A percentile compares a stretch with the other conserved stretches of the same genome.
Evolutionary conservation across 192 early-diverging fungal species (phyloP).

Genomic region (Lobosporangium transversale): DNA sequence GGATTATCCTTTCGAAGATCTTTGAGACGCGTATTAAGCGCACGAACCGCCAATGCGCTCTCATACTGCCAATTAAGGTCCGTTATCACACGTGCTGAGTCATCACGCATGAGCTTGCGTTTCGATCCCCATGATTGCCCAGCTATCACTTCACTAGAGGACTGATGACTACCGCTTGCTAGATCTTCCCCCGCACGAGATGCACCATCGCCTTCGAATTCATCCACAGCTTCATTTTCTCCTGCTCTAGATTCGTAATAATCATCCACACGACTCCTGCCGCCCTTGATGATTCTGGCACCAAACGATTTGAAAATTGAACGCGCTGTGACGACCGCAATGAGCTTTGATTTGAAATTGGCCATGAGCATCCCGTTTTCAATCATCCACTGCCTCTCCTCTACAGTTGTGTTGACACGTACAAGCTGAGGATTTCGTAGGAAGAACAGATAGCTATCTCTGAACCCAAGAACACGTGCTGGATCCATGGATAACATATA

Average conservation of each 20-base stretch:
- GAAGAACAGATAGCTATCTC: slow-evolving; percentile 96
- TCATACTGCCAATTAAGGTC: slow-evolving; percentile 65
- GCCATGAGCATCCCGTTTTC: slow-evolving; percentile 68
- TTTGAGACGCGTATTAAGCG: slow-evolving; percentile 61
- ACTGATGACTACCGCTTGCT: too few relatives aligned
- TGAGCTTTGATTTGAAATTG: slow-evolving; percentile 71
- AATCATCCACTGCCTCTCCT: slow-evolving; percentile 78
- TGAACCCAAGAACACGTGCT: slow-evolving; percentile 80
- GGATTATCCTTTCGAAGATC: slow-evolving; percentile 54
- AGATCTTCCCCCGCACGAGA: slow-evolving; percentile 27
- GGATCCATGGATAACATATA: slow-evolving; percentile 94
- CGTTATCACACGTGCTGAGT: slow-evolving; percentile 18
- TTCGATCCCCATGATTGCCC: too few relatives aligned
- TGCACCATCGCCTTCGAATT: slow-evolving; percentile 26
- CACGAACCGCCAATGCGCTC: slow-evolving; percentile 58
- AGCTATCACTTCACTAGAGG: too few relatives aligned
- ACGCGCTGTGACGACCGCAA: slow-evolving; percentile 78
- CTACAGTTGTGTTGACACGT: slow-evolving; percentile 78
- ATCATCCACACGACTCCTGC: slow-evolving; percentile 69
- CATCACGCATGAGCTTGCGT: slow-evolving; percentile 27
- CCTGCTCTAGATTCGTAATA: slow-evolving; percentile 69
- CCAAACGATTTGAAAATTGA: slow-evolving; percentile 80
- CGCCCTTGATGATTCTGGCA: slow-evolving; percentile 69
- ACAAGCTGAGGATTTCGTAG: slow-evolving; percentile 80
- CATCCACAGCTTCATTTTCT: slow-evolving; percentile 34